These are phyloP conservation scores for Parvularia atlantis DNA, from an alignment of 78 protist genomes.

Conservation along the genomic window DNA sequence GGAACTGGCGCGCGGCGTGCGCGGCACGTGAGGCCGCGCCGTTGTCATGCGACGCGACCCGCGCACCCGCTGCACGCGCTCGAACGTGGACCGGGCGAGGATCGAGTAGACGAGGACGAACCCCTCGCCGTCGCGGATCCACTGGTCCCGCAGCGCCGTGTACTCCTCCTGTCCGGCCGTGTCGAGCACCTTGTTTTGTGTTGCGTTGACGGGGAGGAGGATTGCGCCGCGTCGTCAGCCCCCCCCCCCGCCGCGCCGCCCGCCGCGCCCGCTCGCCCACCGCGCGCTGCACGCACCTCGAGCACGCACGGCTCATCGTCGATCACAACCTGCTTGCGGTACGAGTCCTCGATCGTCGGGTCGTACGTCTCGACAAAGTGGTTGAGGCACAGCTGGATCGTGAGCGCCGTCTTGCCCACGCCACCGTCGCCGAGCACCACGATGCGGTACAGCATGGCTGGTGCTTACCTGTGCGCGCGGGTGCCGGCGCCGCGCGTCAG, in stretches of 20 bases:
- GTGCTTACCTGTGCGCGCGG: too few relatives aligned
- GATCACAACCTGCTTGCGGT: conserved; percentile 4
- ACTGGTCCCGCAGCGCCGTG: conserved; percentile 4
- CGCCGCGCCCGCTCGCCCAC: too few relatives aligned
- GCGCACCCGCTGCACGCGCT: conserved; percentile 3
- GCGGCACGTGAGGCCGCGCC: background rate
- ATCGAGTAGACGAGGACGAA: conserved; percentile 56
- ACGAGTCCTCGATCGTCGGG: conserved; percentile 13
- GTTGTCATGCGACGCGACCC: too few relatives aligned
- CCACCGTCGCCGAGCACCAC: conserved; percentile 15
- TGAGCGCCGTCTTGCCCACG: conserved; percentile 20
- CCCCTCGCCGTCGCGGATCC: conserved; percentile 46
- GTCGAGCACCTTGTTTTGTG: conserved; percentile 17
- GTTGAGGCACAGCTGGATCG: conserved; percentile 29
- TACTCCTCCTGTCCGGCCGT: conserved; percentile 50
- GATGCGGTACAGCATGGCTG: background rate
- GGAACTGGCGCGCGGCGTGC: conserved; percentile 1
- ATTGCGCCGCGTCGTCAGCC: too few relatives aligned
- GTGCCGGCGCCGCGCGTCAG: too few relatives aligned
- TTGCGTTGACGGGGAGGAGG: too few relatives aligned
- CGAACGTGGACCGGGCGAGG: conserved; percentile 21
- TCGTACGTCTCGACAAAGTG: conserved; percentile 3
- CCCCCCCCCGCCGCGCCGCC: too few relatives aligned
- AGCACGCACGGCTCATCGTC: background rate
- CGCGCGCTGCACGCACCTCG: background rate